phyloP scores from a whole-genome alignment of 1,284 basidiomycete species.

The Lignosus rhinocerotis region DNA sequence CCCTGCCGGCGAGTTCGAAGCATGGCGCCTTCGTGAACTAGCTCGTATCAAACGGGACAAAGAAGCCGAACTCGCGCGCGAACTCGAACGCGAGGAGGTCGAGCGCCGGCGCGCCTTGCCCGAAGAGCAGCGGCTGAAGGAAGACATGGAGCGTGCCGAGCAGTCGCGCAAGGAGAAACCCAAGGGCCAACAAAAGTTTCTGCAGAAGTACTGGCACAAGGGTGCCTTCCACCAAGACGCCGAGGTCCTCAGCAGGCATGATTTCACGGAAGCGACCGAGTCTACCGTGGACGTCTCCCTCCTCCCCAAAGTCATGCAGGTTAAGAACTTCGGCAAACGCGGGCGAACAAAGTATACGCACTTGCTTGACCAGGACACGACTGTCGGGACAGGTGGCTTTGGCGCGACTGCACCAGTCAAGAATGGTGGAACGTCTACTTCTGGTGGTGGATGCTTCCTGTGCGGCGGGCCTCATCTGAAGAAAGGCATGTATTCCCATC shows the following conservation, averaged over 20 bases:
- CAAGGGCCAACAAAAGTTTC: constrained; percentile 87
- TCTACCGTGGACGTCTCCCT: constrained; percentile 83
- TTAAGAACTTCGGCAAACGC: constrained; percentile 93
- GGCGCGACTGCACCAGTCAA: constrained; percentile 62
- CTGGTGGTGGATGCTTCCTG: constrained; percentile 79
- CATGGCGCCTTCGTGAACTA: constrained; percentile 93
- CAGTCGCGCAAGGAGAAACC: constrained; percentile 81
- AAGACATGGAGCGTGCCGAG: constrained; percentile 87
- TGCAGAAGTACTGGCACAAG: constrained; percentile 99
- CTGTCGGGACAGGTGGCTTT: constrained; percentile 60
- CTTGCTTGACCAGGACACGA: constrained; percentile 93
- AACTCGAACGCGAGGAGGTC: constrained; percentile 86
- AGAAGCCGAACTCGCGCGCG: constrained; percentile 75
- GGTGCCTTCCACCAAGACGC: constrained; percentile 98
- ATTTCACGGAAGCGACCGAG: constrained; percentile 88
- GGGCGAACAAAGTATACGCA: constrained; percentile 95
- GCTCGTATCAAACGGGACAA: constrained; percentile 90
- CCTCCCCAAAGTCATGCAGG: constrained; percentile 96
- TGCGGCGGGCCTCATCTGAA: constrained; percentile 92
- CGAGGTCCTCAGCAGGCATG: constrained; percentile 82
- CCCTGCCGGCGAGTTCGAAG: constrained; percentile 90
- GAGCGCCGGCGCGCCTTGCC: constrained; percentile 90
- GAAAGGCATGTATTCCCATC: constrained; percentile 56
- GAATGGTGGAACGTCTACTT: constrained; percentile 54
- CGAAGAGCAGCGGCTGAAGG: constrained; percentile 86